Evolutionary conservation across 208 protist species (phyloP).

Genomic region (Leishmania gerbilli): DNA sequence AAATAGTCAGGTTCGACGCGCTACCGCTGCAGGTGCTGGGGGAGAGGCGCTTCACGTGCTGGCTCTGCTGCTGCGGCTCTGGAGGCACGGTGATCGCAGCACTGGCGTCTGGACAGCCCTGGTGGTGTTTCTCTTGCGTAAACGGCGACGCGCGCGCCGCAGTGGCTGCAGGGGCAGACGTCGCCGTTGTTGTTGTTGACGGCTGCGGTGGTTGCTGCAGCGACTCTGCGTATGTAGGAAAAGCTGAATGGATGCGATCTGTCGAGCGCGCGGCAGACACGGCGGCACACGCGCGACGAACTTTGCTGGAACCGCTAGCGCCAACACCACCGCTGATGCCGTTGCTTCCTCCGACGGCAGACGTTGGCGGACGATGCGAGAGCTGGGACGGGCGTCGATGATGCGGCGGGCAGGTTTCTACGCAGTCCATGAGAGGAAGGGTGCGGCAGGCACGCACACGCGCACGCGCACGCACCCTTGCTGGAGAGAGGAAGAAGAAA

Average conservation of each 20-base stretch:
- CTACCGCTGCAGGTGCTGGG: conserved; percentile 20
- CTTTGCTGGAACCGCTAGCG: neutral
- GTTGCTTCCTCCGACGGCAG: neutral
- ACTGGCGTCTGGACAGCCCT: neutral
- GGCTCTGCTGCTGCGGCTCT: conserved; percentile 1
- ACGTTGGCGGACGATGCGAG: neutral
- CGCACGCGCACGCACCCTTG: neutral
- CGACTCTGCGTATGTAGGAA: neutral
- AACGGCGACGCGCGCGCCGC: conserved; percentile 9
- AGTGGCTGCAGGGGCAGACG: neutral
- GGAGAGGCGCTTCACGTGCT: conserved; percentile 9
- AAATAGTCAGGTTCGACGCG: conserved; percentile 20
- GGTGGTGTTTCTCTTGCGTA: neutral
- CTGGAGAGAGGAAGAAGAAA: neutral
- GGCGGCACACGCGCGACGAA: neutral
- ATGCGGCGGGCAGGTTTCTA: conserved; percentile 1
- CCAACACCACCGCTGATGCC: neutral
- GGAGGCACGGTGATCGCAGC: neutral
- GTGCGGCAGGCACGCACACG: neutral
- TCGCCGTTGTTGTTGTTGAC: neutral
- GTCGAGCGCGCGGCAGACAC: neutral
- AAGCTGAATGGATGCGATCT: neutral
- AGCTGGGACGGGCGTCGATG: neutral
- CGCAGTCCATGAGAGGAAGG: conserved; percentile 14
- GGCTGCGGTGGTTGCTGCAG: neutral